Conservation (phyloP, 2,329 filamentous ascomycete genomes). For the Colletotrichum sp. region DNA sequence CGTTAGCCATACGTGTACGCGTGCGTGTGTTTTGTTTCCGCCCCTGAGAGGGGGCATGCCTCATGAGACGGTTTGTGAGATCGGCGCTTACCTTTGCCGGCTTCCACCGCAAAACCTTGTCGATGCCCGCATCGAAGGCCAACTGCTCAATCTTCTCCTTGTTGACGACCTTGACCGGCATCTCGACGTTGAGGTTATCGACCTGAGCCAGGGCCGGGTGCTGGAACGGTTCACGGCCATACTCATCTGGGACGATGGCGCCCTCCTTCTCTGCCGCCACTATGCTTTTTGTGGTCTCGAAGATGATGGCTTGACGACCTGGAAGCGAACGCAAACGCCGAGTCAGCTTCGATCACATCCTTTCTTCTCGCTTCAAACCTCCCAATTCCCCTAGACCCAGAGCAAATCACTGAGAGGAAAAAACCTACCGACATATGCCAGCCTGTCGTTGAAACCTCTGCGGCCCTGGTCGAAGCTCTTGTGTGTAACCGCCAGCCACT, state of each 20-base stretch:
- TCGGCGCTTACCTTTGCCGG: constrained; percentile 72
- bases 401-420: neutral
- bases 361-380: neutral
- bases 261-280: constrained; percentile 45
- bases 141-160: constrained; percentile 71
- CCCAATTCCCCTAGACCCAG: neutral
- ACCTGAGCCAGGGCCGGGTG: constrained; percentile 76
- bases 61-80: neutral
- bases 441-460: constrained; percentile 90
- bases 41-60: neutral
- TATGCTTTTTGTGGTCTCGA: constrained; percentile 51
- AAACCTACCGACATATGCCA: constrained; percentile 82
- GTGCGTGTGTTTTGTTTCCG: neutral
- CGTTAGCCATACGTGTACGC: neutral
- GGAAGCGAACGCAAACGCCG: constrained; percentile 17
- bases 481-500: constrained; percentile 96
- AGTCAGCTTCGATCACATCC: neutral
- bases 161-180: constrained; percentile 66
- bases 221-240: constrained; percentile 68
- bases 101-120: constrained; percentile 85
- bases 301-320: constrained; percentile 31
- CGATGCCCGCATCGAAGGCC: constrained; percentile 73
- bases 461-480: constrained; percentile 98
- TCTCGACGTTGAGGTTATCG: constrained; percentile 69
- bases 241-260: constrained; percentile 44